Evolutionary conservation across 148 eudicot genomes (phyloP), one percentile per base, ranked within the genome.

Genomic region (Rhododendron molle): DNA sequence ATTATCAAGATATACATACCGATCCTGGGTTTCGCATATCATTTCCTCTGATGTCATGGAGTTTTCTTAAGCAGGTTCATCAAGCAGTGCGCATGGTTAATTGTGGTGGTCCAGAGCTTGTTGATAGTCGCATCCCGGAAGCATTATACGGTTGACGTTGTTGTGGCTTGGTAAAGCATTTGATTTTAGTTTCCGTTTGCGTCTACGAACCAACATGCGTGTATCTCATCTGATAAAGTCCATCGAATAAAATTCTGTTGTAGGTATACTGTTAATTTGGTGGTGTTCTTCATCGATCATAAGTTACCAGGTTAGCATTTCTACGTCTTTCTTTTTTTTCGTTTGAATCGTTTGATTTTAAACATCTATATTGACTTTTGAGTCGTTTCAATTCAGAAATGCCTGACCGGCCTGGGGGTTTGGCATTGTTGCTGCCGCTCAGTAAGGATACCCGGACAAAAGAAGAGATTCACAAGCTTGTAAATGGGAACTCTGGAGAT

Each of bases 191-290:
- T 83, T 85, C 44, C 11, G 28, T 44, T 13, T 47, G 9, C 58
- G 21, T 72, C 38, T 49, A 14, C 34, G 38, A 54, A 65, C 21
- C 36, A 13, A 34, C 54, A 9, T 54, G 34, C 43, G 9, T 9
- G 49, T 43, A 13, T 67, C 28, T 84, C 30, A 10, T 56, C 83
- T 58, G 83, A 83, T 26, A 65, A 34, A 28, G 34, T 82, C 56
- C 3, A 65, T 1, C 65, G 0, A 30, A 67, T 76, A 5, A 46
- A 26, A 18, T 54, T 86, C 81, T 60, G 56, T 62, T 88, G 87
- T 91, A 96, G 99, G 99, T 97, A 95, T 87, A 93, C 99, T 0
- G 99, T 97, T 73, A 97, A 95, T 86, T 91, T 97, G 90, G 98
- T 95, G 50, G 95, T 97, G 43, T 97, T 90, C 93, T 97, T 97